phyloP scores from a whole-genome alignment of 2,329 filamentous ascomycete species.

The Colletotrichum eremochloae region DNA sequence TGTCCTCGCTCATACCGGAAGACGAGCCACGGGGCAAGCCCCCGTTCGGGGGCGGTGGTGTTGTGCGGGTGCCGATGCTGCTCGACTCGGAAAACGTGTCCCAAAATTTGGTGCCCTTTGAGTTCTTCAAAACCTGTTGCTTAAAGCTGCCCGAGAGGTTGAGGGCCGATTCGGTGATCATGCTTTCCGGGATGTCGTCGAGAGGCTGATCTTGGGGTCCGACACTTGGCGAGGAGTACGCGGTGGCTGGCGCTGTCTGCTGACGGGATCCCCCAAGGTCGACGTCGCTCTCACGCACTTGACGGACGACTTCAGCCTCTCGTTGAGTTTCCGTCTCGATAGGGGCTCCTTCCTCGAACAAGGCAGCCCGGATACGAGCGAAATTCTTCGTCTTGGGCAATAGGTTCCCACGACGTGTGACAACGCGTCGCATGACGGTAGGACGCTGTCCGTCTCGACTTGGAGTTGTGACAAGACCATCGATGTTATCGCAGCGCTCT shows the following conservation, averaged over 20 bases:
- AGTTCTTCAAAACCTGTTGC: constrained; percentile 78
- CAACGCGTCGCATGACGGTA: constrained; percentile 83
- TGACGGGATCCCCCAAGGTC: constrained; percentile 64
- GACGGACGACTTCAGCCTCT: constrained; percentile 95
- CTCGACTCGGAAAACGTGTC: constrained; percentile 80
- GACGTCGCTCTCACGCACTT: constrained; percentile 91
- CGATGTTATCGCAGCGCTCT: constrained; percentile 78
- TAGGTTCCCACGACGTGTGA: constrained; percentile 89
- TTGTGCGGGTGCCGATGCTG: constrained; percentile 61
- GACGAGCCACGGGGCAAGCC: constrained; percentile 70
- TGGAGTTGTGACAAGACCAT: constrained; percentile 57
- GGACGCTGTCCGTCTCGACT: constrained; percentile 69
- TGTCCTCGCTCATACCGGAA: constrained; percentile 75
- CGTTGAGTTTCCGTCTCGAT: constrained; percentile 89
- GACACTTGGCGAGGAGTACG: constrained; percentile 77
- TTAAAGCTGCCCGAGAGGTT: constrained; percentile 78
- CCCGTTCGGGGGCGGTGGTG: constrained; percentile 74
- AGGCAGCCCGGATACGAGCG: constrained; percentile 88
- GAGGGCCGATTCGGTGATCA: constrained; percentile 68
- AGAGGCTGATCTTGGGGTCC: constrained; percentile 71
- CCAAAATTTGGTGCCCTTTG: constrained; percentile 81
- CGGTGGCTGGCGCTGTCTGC: constrained; percentile 65
- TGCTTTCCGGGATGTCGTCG: constrained; percentile 79
- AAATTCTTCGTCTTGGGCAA: constrained; percentile 97
- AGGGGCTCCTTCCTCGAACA: constrained; percentile 89